A percentile compares a stretch with the other conserved stretches of the same genome.
Evolutionary conservation across 2,329 filamentous ascomycete species (phyloP).

Genomic region (Aureobasidium uvarum): DNA sequence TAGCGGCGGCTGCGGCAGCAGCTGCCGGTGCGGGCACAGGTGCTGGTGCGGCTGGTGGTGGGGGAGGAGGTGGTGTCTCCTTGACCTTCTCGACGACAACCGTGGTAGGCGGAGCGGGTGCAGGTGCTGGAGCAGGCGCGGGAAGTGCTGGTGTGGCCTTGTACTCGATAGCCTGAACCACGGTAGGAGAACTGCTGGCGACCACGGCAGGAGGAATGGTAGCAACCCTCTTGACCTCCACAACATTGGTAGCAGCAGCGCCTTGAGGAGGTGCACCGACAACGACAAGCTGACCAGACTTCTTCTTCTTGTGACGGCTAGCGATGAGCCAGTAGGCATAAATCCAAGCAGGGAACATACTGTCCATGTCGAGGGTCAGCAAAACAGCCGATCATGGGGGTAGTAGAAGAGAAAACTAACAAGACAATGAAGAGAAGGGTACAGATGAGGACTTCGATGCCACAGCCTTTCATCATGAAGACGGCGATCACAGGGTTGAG

Average conservation of each 20-base stretch:
- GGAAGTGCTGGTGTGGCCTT: not conserved
- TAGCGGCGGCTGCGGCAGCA: not conserved
- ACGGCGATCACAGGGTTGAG: not conserved
- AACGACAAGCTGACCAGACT: not conserved
- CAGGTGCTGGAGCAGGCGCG: not conserved
- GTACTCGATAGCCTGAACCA: not conserved
- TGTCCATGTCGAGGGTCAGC: conserved; percentile 38
- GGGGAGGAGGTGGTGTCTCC: not conserved
- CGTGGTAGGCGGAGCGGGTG: not conserved
- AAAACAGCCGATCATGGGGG: conserved; percentile 49
- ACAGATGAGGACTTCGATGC: not conserved
- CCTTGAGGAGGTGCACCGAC: not conserved
- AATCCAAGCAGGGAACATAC: not conserved
- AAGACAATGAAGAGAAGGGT: not conserved
- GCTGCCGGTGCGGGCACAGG: not conserved
- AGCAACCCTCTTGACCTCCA: not conserved
- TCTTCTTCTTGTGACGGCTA: not conserved
- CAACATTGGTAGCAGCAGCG: not conserved
- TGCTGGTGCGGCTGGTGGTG: not conserved
- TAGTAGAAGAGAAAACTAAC: conserved; percentile 36
- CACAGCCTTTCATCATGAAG: conserved; percentile 1
- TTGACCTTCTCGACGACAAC: too few species aligned
- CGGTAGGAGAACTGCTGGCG: not conserved
- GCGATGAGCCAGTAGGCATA: not conserved
- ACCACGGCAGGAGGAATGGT: not conserved